phyloP scores from a whole-genome alignment of 305 asterid species.

The Withania somnifera region DNA sequence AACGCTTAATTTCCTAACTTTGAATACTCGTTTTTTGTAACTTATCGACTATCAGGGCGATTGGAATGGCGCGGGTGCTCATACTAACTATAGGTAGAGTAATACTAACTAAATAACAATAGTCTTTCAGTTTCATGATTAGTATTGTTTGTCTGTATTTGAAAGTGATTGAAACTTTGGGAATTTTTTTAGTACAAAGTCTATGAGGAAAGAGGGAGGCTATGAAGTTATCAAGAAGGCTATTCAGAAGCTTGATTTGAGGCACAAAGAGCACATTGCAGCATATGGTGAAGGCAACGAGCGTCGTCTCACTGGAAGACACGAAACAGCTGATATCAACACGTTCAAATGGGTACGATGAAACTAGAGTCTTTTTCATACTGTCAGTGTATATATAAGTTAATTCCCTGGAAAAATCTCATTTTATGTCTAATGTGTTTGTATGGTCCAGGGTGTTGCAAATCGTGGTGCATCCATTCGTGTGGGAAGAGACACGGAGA shows the following conservation, averaged over 20 bases:
- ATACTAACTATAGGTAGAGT: conserved; percentile 63
- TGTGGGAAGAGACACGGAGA: conserved; percentile 83
- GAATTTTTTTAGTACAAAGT: conserved; percentile 47
- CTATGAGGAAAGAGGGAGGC: conserved; percentile 79
- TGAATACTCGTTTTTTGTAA: neutral
- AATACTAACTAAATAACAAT: neutral
- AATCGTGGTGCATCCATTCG: conserved; percentile 85
- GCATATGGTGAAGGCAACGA: conserved; percentile 94
- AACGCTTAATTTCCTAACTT: neutral
- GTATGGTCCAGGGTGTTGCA: conserved; percentile 50
- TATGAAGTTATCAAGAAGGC: conserved; percentile 78
- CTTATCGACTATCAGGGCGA: conserved; percentile 41
- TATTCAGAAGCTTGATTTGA: conserved; percentile 55
- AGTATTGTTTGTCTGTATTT: neutral
- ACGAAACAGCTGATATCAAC: conserved; percentile 67
- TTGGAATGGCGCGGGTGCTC: conserved; percentile 95
- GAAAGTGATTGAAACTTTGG: neutral
- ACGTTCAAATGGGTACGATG: conserved; percentile 63
- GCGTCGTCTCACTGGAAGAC: conserved; percentile 76
- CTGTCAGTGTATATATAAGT: neutral
- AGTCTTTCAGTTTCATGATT: too few relatives aligned
- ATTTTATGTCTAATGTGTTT: neutral
- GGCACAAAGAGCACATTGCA: conserved; percentile 83
- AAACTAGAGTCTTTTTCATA: neutral
- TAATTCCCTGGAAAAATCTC: neutral